A percentile compares a stretch with the other conserved stretches of the same genome.
phyloP scores from a whole-genome alignment of 129 eudicot genomes.

The Smallanthus sonchifolius region DNA sequence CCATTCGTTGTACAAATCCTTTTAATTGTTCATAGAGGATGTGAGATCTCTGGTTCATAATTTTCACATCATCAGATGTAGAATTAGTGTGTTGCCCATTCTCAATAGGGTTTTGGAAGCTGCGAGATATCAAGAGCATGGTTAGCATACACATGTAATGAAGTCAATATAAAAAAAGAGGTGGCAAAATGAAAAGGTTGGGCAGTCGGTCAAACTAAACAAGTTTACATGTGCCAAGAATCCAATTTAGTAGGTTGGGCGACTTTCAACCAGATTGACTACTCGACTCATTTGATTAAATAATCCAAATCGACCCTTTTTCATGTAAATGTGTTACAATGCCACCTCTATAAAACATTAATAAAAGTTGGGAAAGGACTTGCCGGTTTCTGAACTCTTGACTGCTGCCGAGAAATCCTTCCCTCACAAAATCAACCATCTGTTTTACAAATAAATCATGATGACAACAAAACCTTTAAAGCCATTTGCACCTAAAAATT shows the following conservation, averaged over 20 bases:
- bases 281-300: not conserved
- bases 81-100: slow-evolving; percentile 95
- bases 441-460: slow-evolving; percentile 22
- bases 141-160: not conserved
- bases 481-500: not conserved
- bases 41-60: slow-evolving; percentile 95
- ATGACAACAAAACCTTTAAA: slow-evolving; percentile 1
- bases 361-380: slow-evolving; percentile 12
- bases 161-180: not conserved
- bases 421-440: slow-evolving; percentile 99
- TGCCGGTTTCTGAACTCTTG: slow-evolving; percentile 94
- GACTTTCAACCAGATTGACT: not conserved
- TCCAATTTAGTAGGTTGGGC: not conserved
- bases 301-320: slow-evolving; percentile 1
- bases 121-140: slow-evolving; percentile 31
- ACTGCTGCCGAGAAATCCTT: slow-evolving; percentile 95
- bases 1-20: slow-evolving; percentile 98
- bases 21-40: slow-evolving; percentile 84
- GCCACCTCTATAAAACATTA: not conserved
- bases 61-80: slow-evolving; percentile 79
- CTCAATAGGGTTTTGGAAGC: slow-evolving; percentile 92
- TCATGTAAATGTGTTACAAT: not conserved
- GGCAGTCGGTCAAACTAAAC: not conserved
- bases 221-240: not conserved
- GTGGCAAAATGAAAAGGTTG: not conserved